Evolutionary conservation across 2,329 filamentous ascomycete genomes (phyloP), one percentile per base, ranked within the genome.

Genomic region (Colletotrichum australisinense): DNA sequence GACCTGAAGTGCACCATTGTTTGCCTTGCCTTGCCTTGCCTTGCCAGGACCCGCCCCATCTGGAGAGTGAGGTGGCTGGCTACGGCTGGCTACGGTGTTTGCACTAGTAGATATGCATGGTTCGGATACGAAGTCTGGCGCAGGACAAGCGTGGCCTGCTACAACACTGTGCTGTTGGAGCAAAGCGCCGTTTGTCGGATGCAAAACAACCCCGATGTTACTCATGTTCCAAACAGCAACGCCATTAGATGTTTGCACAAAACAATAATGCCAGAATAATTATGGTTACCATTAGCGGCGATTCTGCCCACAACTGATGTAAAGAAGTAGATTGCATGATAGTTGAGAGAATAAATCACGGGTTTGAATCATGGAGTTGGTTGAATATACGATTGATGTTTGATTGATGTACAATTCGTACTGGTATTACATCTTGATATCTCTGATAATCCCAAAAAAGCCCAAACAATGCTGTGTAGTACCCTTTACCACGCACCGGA

Each of bases 351-450:
- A 32, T 9, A 3, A 11, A 9, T 32, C 30, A 32, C 30, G 30
- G 9, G 0, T 32, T 9, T 7, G 3, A 8, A 9, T 32, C 30
- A 32, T 9, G 26, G 2, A 30, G 30, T 4, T 35, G 32, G 11
- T 9, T 49, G 19, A 49, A 49, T 49, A 49, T 49, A 49, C 42
- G 22, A 2, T 64, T 65, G 24, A 30, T 64, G 46, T 63, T 63
- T 24, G 60, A 57, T 71, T 58, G 46, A 70, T 71, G 60, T 71
- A 71, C 71, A 71, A 57, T 24, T 69, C 38, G 71, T 71, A 71
- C 71, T 66, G 49, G 60, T 71, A 73, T 73, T 73, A 71, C 67
- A 71, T 73, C 71, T 63, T 66, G 3, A 73, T 71, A 63, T 66
- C 60, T 71, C 49, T 69, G 26, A 53, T 42, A 56, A 57, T 62